Percentiles rank a stretch among this genome's conserved stretches.
These are phyloP conservation scores for Dinochytrium kinnereticum DNA, from an alignment of 371 early-diverging fungal genomes.

Conservation along the genomic window DNA sequence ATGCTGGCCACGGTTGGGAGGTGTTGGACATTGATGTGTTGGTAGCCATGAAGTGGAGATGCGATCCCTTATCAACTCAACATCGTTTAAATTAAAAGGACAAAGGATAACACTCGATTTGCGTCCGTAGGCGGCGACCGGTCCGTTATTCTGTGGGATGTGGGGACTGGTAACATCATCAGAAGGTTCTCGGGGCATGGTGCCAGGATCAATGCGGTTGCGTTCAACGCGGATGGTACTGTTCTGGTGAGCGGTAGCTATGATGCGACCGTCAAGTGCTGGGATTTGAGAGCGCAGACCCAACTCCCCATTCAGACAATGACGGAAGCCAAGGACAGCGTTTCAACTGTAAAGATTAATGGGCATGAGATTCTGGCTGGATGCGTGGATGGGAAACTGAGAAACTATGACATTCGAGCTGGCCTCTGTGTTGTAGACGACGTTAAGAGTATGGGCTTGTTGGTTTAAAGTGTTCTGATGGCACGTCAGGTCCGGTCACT, in stretches of 20 bases:
- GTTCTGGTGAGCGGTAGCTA: conserved; percentile 86
- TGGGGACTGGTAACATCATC: conserved; percentile 72
- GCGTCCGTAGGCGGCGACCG: conserved; percentile 86
- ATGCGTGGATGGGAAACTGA: conserved; percentile 83
- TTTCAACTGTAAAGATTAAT: conserved; percentile 74
- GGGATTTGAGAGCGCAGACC: conserved; percentile 81
- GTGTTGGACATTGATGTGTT: conserved; percentile 80
- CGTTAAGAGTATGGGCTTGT: conserved; percentile 25
- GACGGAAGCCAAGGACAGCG: conserved; percentile 87
- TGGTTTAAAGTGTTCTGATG: not conserved
- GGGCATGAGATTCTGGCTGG: conserved; percentile 79
- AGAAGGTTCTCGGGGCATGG: conserved; percentile 81
- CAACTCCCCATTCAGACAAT: conserved; percentile 81
- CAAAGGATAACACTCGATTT: conserved; percentile 76
- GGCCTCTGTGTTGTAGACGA: conserved; percentile 27
- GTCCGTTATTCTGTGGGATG: conserved; percentile 85
- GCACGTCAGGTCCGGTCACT: conserved; percentile 80
- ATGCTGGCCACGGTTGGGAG: conserved; percentile 87
- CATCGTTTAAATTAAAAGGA: not conserved
- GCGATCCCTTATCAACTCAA: not conserved
- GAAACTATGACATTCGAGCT: conserved; percentile 83
- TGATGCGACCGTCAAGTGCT: conserved; percentile 86
- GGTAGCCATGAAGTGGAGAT: conserved; percentile 1
- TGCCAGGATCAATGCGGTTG: conserved; percentile 85
- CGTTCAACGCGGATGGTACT: conserved; percentile 78